Base-by-base conservation (phyloP, 2,329 filamentous ascomycete species). In the Ophiognomonia clavigignenti-juglandacearum region DNA sequence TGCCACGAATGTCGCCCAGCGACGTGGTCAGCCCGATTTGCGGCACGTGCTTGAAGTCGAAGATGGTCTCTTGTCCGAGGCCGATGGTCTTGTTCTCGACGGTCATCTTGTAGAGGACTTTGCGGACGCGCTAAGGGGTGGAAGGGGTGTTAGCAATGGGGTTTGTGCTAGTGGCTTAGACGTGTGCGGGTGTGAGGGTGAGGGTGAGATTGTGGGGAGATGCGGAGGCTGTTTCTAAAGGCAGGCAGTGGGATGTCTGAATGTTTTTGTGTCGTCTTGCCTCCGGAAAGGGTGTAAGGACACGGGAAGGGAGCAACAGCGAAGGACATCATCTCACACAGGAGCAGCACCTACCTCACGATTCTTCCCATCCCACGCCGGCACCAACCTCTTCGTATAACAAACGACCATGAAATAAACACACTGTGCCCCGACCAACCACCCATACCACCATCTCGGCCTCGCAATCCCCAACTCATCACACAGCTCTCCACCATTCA, bases 1-100 rank as follows among this genome's bases (percentile, higher is more conserved):
- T 24, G 40, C 44, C 44, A n/a, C n/a, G n/a, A n/a, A 29, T 26
- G n/a, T 34, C 27, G 23, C 31, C 58, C 57, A 11, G 54, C 42
- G 19, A 55, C 56, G 65, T 69, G 38, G 62, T 60, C 52, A 59
- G 64, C 19, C 63, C 64, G 16, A 68, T 57, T 22, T 61, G 59
- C 0, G 85, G 84, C 9, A 85, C 69, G 58, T 85, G 86, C 59
- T 88, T 85, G 64, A 90, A 85, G 18, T 84, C 78, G 58, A 89
- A 90, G 8, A 67, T 70, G 2, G 77, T 79, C 56, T 82, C 74
- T 39, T 75, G 69, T 1, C 83, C 80, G 7, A 91, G 69, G 46
- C 72, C 78, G 45, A 61, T 50, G n/a, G 60, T 59, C 44, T 82
- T 80, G 47, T 79, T 77, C 47, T 83, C 72, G n/a, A 83, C 75